Base-by-base conservation (phyloP, 352 stramenopile genomes). In the Phytophthora litchii region DNA sequence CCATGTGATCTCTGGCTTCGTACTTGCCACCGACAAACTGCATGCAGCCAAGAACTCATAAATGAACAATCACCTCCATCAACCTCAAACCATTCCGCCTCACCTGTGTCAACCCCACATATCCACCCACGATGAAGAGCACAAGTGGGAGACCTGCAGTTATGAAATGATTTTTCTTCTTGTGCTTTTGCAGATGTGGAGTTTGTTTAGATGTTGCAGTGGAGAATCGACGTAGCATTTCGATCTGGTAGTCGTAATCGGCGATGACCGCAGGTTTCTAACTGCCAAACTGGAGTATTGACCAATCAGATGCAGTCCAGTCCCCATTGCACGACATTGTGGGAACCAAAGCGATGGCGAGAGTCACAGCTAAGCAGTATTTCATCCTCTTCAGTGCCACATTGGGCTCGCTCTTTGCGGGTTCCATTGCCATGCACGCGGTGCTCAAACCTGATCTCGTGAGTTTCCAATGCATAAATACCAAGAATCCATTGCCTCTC, bases 11-110 rank as follows among this genome's bases (percentile, higher is more conserved):
- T 60, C 82, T 74, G 16, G 81, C 80, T 56, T 95, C 86, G 50
- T 81, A 93, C 47, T 94, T 95, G 32, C 86, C 86, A 16, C 76
- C 78, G 8, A 93, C 79, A 60, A 95, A 95, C 81, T 94, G 42
- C 16, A 43, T 7, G 17, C 25, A 49, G 31, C 11, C 14, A 46
- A 23, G 32, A 41, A 60, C 6, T 8, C 14, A 60, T 20, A 62
- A 11, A 54, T 41, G 29, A 40, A 16, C 21, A 35, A 55, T n/a
- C 34, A 69, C 19, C 3, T 37, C 23, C 8, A 52, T 16, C 14
- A 16, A 34, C 21, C 12, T 40, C 9, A 27, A 27, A 3, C 5
- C 23, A 27, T 27, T 5, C 5, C 3, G 29, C 3, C 3, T 34
- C 29, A 91, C 84, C 82, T 94, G 84, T 25, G 80, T 91, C 47